Evolutionary conservation across 768 basidiomycete genomes (phyloP), one percentile per base, ranked within the genome.

Genomic region (Rhodotorula taiwanensis): DNA sequence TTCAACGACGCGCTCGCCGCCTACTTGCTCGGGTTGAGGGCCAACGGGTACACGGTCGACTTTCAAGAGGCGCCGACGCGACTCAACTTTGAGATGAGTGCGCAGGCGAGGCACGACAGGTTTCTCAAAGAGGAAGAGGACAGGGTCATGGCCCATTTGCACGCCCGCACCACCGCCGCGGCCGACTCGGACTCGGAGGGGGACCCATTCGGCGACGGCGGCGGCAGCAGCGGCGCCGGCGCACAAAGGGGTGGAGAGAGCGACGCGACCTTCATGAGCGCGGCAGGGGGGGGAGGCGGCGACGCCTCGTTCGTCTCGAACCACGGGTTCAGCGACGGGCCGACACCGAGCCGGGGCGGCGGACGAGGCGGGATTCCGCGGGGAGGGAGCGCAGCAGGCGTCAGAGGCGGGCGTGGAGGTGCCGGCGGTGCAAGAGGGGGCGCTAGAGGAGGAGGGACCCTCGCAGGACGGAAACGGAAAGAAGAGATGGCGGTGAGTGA

Each of bases 1-100:
- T 67, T 65, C 60, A 72, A 72, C 58, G 65, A 73, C 43, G 53
- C 55, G 20, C 70, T 73, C n/a, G 69, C 53, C 20, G 57, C 41
- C 2, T 69, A 45, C 23, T 36, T 73, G 13, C 58, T 64, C 34
- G 71, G 69, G 0, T 36, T 73, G 28, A 43, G 69, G 25, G 58
- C 66, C 6, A 70, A 70, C 45, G 52, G 59, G 5, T 73, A 73
- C 56, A 68, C 69, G 14, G 61, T 59, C 10, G 71, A 71, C 27
- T 72, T 73, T 27, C 34, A 48, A 10, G 60, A 73, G 61, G 64
- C 62, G 1, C 71, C 71, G 14, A 62, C 66, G 21, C 52, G 51
- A 41, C 60, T 55, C 43, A 66, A 65, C 43, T 72, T 70, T 36
- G 49, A 67, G 21, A 57, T 67, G 50, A 52, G 44, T 34, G 21